Percentiles rank a stretch among this genome's conserved stretches.
Conservation (phyloP, 2,329 filamentous ascomycete species). For the Epichloe gansuensis region DNA sequence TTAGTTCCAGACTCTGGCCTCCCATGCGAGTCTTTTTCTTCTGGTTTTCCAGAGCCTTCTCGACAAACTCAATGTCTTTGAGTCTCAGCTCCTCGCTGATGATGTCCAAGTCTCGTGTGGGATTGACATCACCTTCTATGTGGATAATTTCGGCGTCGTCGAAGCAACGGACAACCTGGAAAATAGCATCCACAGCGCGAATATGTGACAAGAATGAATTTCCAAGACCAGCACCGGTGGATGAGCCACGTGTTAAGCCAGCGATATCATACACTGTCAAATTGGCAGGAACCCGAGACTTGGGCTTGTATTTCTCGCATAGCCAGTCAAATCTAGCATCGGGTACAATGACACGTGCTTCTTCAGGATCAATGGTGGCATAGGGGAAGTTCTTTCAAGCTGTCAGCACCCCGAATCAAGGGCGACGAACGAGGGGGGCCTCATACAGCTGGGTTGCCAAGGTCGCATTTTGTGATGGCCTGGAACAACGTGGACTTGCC, state of each 20-base stretch:
- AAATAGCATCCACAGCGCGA: slow-evolving; percentile 93
- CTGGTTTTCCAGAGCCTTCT: slow-evolving; percentile 84
- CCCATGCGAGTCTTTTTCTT: slow-evolving; percentile 92
- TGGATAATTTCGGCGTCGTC: slow-evolving; percentile 99
- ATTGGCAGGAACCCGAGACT: slow-evolving; percentile 92
- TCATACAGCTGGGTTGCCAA: slow-evolving; percentile 91
- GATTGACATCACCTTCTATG: slow-evolving; percentile 97
- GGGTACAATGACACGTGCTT: slow-evolving; percentile 92
- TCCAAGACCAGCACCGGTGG: slow-evolving; percentile 91
- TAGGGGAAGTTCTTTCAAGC: slow-evolving; percentile 85
- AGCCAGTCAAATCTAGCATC: slow-evolving; percentile 96
- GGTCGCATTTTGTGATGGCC: slow-evolving; percentile 92
- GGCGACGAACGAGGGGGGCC: slow-evolving; percentile 17
- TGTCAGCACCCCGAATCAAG: slow-evolving; percentile 27
- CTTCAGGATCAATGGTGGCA: slow-evolving; percentile 97
- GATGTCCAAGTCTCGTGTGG: slow-evolving; percentile 84
- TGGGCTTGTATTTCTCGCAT: slow-evolving; percentile 91
- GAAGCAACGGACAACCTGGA: slow-evolving; percentile 93
- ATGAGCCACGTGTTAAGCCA: slow-evolving; percentile 88
- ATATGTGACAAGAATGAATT: slow-evolving; percentile 99
- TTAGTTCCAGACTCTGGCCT: slow-evolving; percentile 92
- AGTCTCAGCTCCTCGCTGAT: slow-evolving; percentile 92
- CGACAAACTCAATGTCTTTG: slow-evolving; percentile 97
- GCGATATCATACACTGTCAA: slow-evolving; percentile 98
- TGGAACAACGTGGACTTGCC: slow-evolving; percentile 99